These are phyloP conservation scores for Penicillium longicatenatum DNA, from an alignment of 495 filamentous ascomycete genomes.

Conservation along the genomic window DNA sequence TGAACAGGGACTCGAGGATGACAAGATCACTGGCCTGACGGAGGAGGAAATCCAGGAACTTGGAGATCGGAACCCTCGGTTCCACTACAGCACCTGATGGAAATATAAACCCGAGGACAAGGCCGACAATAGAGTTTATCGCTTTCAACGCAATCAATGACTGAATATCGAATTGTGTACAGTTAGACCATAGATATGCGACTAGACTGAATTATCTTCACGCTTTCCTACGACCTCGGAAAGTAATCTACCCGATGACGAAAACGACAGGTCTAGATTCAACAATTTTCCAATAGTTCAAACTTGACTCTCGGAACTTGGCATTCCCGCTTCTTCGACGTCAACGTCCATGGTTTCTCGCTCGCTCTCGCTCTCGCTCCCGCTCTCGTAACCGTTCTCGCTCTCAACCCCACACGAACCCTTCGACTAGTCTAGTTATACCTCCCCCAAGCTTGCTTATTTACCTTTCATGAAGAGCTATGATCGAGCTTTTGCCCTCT, in stretches of 20 bases:
- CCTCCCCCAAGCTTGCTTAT: background rate
- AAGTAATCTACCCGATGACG: too few species aligned
- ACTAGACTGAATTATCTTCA: background rate
- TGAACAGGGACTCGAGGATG: slow-evolving; percentile 52
- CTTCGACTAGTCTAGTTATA: background rate
- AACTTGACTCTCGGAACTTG: background rate
- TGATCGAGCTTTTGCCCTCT: background rate
- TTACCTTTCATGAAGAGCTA: background rate
- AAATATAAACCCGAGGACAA: background rate
- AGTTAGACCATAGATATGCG: background rate
- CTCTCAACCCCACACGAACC: background rate
- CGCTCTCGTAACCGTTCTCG: background rate
- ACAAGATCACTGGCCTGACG: slow-evolving; percentile 54
- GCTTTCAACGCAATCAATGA: background rate
- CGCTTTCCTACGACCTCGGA: too few species aligned
- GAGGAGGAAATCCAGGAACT: slow-evolving; percentile 69
- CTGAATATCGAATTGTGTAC: background rate
- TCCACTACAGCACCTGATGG: slow-evolving; percentile 55
- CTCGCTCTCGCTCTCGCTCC: background rate
- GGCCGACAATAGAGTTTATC: background rate
- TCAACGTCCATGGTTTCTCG: slow-evolving; percentile 29
- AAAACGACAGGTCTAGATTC: background rate
- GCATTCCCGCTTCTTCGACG: slow-evolving; percentile 11
- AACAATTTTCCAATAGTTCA: background rate
- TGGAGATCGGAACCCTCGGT: slow-evolving; percentile 68